Conservation (phyloP, 2,329 filamentous ascomycete genomes). For the Fusarium pseudocircinatum region DNA sequence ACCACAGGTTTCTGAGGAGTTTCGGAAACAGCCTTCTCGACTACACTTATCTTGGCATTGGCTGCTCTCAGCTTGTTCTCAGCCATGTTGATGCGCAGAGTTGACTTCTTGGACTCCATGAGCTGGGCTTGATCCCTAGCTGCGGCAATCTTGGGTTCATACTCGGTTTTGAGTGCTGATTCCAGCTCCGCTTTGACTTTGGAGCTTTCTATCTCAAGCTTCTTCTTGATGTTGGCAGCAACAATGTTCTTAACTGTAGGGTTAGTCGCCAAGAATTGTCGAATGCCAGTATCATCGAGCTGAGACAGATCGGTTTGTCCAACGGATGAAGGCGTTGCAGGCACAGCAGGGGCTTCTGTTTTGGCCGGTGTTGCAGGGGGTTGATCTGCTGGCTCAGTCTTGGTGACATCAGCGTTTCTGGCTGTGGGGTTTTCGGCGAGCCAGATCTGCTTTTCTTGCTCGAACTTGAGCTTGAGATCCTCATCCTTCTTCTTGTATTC, state of each 20-base stretch:
- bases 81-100: slow-evolving; percentile 80
- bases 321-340: slow-evolving; percentile 50
- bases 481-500: slow-evolving; percentile 64
- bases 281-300: slow-evolving; percentile 64
- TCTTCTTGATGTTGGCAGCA: slow-evolving; percentile 72
- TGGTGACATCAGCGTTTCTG: slow-evolving; percentile 35
- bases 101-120: slow-evolving; percentile 78
- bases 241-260: slow-evolving; percentile 67
- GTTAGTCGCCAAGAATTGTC: slow-evolving; percentile 66
- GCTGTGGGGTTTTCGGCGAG: slow-evolving; percentile 60
- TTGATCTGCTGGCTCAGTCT: slow-evolving; percentile 27
- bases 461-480: slow-evolving; percentile 64
- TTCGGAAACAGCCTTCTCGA: slow-evolving; percentile 83
- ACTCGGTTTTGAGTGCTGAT: slow-evolving; percentile 60
- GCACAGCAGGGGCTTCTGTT: slow-evolving; percentile 45
- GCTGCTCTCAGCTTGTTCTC: slow-evolving; percentile 73
- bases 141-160: slow-evolving; percentile 62
- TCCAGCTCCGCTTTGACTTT: slow-evolving; percentile 66
- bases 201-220: slow-evolving; percentile 72
- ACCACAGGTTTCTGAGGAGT: slow-evolving; percentile 84
- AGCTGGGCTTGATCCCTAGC: slow-evolving; percentile 72
- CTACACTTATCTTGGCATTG: slow-evolving; percentile 77
- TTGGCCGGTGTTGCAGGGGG: slow-evolving; percentile 53
- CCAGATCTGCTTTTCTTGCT: slow-evolving; percentile 72
- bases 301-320: slow-evolving; percentile 55